Evolutionary conservation across 73 alveolate genomes (phyloP), one percentile per base, ranked within the genome.

Genomic region (Paramecium biaurelia): DNA sequence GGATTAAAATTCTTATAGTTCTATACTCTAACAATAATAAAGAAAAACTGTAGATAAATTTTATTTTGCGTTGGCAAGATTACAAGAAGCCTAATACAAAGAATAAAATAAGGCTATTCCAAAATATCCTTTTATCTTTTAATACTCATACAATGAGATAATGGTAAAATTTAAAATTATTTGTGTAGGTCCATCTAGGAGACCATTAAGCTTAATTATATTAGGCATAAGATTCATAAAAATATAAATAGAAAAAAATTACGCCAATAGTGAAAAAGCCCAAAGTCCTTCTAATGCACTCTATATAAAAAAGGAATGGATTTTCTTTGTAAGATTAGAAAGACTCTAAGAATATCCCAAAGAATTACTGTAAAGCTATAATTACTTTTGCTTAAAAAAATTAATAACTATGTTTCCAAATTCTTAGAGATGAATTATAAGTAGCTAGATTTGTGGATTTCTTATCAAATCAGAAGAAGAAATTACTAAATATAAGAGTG

Each of bases 301-400:
- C 84, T 32, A 12, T 63, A 23, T 63, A 63, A 32, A 63, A 63
- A 14, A 26, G 84, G 12, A 26, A 15, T 9, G 84, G 49, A 1
- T 12, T 63, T 30, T 26, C 49, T 14, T 6, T 35, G 1, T 12
- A 34, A 37, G 90, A 79, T 10, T 24, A 79, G 43, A 79, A 43
- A n/a, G 90, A 79, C 28, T 37, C 90, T 6, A 79, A 79, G 12
- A 79, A 79, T 34, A 79, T 79, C 0, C 90, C 90, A 15, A 79
- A 79, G 72, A 79, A 79, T 34, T 79, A 79, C 35, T 79, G 90
- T 21, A 79, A 79, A 21, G 90, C 90, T 8, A 79, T 79, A 10
- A 79, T 79, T 14, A 79, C 76, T 10, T 79, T 79, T 79, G 90
- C 90, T 3, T 45, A 15, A 45, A 79, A 79, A 45, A 79, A 79